A percentile compares a stretch with the other conserved stretches of the same genome.
These are phyloP conservation scores for Pyrenochaeta sp. DNA, from an alignment of 2,329 filamentous ascomycete genomes.

Conservation along the genomic window DNA sequence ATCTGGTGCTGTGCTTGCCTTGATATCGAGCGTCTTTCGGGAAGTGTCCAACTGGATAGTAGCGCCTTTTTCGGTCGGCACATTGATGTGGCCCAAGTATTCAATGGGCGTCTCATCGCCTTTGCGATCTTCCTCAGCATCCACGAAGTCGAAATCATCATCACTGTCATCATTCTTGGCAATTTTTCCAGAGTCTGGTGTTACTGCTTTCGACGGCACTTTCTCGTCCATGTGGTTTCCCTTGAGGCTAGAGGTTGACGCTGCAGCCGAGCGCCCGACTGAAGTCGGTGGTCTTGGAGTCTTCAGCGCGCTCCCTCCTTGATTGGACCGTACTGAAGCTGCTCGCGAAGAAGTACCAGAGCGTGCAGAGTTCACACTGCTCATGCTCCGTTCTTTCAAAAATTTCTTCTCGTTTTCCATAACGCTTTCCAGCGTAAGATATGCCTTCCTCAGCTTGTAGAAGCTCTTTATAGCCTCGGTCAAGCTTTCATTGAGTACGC, in stretches of 20 bases:
- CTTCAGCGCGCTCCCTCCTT: slow-evolving; percentile 14
- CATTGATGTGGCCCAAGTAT: slow-evolving; percentile 57
- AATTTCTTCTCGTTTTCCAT: slow-evolving; percentile 75
- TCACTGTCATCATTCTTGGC: slow-evolving; percentile 38
- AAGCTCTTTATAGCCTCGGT: slow-evolving; percentile 92
- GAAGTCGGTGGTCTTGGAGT: slow-evolving; percentile 20
- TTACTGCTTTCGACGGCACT: slow-evolving; percentile 11
- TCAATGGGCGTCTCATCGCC: slow-evolving; percentile 56
- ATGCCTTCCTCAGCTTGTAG: slow-evolving; percentile 91
- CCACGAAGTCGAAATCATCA: slow-evolving; percentile 62
- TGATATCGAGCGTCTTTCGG: slow-evolving; percentile 26
- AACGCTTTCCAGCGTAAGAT: slow-evolving; percentile 80
- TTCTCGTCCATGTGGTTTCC: slow-evolving; percentile 11
- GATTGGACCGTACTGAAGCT: slow-evolving; percentile 28
- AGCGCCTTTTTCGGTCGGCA: slow-evolving; percentile 31
- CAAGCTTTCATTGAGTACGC: slow-evolving; percentile 89
- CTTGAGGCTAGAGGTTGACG: slow-evolving; percentile 27
- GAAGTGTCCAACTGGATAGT: slow-evolving; percentile 35
- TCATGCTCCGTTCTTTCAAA: slow-evolving; percentile 50
- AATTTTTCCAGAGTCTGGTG: slow-evolving; percentile 10
- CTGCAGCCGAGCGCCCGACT: slow-evolving; percentile 17
- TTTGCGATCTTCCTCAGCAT: slow-evolving; percentile 61
- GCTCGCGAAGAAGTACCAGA: slow-evolving; percentile 33
- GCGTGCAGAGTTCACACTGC: slow-evolving; percentile 34
- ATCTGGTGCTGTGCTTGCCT: slow-evolving; percentile 35